phyloP scores from a whole-genome alignment of 257 asterid genomes.

The Solanum tacnaense region DNA sequence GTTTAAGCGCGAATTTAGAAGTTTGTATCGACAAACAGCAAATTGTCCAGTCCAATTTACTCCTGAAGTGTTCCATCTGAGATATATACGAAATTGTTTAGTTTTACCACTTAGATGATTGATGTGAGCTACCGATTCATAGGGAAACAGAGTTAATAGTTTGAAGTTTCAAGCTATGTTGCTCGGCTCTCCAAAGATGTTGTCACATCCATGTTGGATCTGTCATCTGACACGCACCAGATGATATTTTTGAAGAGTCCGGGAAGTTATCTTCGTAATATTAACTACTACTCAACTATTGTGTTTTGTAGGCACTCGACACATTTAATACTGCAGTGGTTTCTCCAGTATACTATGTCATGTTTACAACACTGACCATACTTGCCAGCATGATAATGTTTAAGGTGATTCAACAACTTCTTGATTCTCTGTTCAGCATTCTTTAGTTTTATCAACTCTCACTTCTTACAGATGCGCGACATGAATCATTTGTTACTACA shows the following conservation, averaged over 20 bases:
- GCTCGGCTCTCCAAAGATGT: background rate
- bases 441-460: background rate
- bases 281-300: background rate
- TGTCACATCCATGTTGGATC: background rate
- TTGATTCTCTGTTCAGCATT: background rate
- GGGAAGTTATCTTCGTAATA: background rate
- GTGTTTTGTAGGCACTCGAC: slow-evolving; percentile 21
- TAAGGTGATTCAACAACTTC: slow-evolving; percentile 13
- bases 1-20: background rate
- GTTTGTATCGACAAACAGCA: background rate
- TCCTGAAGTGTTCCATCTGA: background rate
- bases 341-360: slow-evolving; percentile 30
- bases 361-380: slow-evolving; percentile 31
- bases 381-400: slow-evolving; percentile 35
- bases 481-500: background rate
- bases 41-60: background rate
- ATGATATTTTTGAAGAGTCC: background rate
- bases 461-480: background rate
- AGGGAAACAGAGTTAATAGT: background rate
- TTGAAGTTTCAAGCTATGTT: background rate
- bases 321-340: slow-evolving; percentile 28
- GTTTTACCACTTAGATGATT: background rate
- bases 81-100: background rate
- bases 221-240: background rate
- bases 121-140: background rate